Evolutionary conservation across 305 asterid species (phyloP).

Genomic region (Fraxinus sp.): DNA sequence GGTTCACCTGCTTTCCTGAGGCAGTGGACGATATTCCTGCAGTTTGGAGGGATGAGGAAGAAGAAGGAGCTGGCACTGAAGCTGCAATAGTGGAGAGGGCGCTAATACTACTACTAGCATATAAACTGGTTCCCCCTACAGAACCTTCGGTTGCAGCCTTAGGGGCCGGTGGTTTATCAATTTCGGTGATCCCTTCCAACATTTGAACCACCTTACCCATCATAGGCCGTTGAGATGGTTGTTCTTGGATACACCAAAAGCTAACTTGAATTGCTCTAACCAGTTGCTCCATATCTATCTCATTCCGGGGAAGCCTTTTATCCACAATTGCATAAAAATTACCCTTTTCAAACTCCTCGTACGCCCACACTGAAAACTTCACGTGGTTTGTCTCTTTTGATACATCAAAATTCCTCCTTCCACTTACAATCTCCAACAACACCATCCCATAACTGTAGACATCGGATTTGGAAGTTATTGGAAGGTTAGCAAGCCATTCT

Average conservation of each 20-base stretch:
- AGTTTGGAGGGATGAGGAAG: conserved; percentile 50
- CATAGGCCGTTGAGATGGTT: conserved; percentile 75
- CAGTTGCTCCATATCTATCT: conserved; percentile 59
- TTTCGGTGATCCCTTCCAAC: conserved; percentile 69
- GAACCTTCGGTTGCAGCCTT: conserved; percentile 53
- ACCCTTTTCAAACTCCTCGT: conserved; percentile 79
- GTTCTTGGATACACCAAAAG: conserved; percentile 92
- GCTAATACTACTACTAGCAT: conserved; percentile 42
- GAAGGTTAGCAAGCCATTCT: conserved; percentile 83
- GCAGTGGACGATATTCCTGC: conserved; percentile 35
- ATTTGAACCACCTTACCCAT: conserved; percentile 90
- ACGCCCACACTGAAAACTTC: conserved; percentile 72
- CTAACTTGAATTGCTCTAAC: conserved; percentile 55
- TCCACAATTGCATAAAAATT: conserved; percentile 53
- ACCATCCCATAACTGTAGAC: conserved; percentile 88
- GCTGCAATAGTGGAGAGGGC: conserved; percentile 52
- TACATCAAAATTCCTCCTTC: conserved; percentile 75
- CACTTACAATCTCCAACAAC: conserved; percentile 70
- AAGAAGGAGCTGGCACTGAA: conserved; percentile 56
- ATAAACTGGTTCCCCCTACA: conserved; percentile 41
- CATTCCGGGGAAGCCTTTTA: conserved; percentile 39
- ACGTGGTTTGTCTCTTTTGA: conserved; percentile 53
- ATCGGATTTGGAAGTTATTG: conserved; percentile 73
- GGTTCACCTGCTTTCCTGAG: conserved; percentile 44
- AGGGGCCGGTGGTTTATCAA: conserved; percentile 63